Evolutionary conservation across 495 filamentous ascomycete genomes (phyloP), one percentile per base, ranked within the genome.

Genomic region (Elasticomyces elasticus): DNA sequence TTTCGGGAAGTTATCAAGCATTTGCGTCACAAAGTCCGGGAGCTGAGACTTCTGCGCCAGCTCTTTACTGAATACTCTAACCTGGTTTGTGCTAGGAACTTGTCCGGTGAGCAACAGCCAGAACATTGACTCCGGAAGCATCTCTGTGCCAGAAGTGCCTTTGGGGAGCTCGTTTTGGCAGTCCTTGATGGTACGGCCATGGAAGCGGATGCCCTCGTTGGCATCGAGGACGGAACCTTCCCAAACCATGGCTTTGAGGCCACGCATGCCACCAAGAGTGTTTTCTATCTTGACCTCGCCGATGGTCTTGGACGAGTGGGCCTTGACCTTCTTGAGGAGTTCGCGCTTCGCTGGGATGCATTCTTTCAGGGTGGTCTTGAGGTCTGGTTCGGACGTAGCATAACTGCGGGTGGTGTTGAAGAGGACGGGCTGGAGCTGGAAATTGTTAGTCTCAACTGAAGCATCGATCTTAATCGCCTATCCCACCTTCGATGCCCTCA

Each of bases 81-180:
- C 78, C 69, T 98, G 92, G 31, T 69, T 67, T 23, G 82, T 84
- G 1, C 85, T 85, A 10, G 92, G 92, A 23, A 98, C 86, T 69
- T 91, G 77, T 53, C 92, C 94, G 9, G 92, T 98, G 55, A 98
- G 72, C 15, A 98, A 83, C 24, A 98, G 84, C 92, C 92, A 98
- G 79, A 98, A 98, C 92, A 98, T 97, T 66, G 89, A 83, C 71
- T 98, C 92, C 33, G 92, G 92, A 1, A 98, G 83, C 94, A 97
- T 97, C 74, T 98, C 91, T n/a, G 87, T 92, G 54, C 92, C 92
- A 1, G 85, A 80, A 51, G 79, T 86, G 49, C 90, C 92, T 74
- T 95, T 96, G 62, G 92, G 92, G 7, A 98, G 80, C 66, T 94
- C 81, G 53, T 80, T 79, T 65, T 95, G 90, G 77, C 92, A 98